Evolutionary conservation across 352 stramenopile species (phyloP).

Genomic region (Phytophthora colocasiae): DNA sequence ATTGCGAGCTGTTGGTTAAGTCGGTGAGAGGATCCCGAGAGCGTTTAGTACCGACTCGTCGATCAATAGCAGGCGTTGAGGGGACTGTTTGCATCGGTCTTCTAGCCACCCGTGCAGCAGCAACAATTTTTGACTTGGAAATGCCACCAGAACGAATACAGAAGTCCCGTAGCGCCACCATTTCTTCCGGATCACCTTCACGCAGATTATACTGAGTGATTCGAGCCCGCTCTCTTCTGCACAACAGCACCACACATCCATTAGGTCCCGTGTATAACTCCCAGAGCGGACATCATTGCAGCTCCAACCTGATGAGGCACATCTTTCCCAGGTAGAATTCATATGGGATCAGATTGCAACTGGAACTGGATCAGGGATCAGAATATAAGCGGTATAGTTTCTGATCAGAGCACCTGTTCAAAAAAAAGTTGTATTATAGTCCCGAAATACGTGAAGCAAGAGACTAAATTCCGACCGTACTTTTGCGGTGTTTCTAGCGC

Average conservation of each 20-base stretch:
- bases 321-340: constrained; percentile 79
- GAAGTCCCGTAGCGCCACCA: constrained; percentile 59
- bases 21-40: constrained; percentile 33
- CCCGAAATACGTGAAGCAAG: too few relatives aligned
- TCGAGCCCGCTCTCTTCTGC: constrained; percentile 50
- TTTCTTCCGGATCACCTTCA: constrained; percentile 44
- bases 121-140: constrained; percentile 31
- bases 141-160: constrained; percentile 56
- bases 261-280: background rate
- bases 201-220: constrained; percentile 77
- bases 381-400: too few relatives aligned
- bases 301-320: constrained; percentile 65
- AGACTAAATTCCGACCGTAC: too few relatives aligned
- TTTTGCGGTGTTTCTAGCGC: too few relatives aligned
- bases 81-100: constrained; percentile 12
- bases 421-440: too few relatives aligned
- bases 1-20: constrained; percentile 41
- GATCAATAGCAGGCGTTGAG: constrained; percentile 10
- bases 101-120: constrained; percentile 35
- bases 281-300: background rate
- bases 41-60: constrained; percentile 32
- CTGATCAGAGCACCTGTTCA: too few relatives aligned
- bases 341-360: too few relatives aligned
- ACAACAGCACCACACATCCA: background rate
- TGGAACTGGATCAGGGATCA: too few relatives aligned